Conservation (phyloP, 1,139 yeast genomes). For the Debaryomyces subglobosus region DNA sequence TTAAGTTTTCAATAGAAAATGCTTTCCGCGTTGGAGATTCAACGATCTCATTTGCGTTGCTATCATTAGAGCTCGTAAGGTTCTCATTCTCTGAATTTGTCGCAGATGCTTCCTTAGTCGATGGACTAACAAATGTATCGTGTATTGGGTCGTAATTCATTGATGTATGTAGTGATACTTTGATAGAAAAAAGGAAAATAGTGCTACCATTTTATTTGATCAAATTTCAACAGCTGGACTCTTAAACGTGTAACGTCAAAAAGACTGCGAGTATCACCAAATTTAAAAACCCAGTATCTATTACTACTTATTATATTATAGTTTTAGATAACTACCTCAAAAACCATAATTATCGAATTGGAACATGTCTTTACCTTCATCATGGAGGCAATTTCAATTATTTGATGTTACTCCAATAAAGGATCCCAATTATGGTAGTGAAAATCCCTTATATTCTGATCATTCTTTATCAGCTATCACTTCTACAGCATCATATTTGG, state of each 20-base stretch:
- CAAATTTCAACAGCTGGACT: neutral
- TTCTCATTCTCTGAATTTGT: neutral
- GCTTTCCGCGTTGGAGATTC: constrained; percentile 14
- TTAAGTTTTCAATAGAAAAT: constrained; percentile 20
- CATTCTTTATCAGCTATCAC: constrained; percentile 66
- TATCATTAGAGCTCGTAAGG: neutral
- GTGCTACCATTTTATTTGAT: neutral
- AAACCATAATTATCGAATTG: neutral
- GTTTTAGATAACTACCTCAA: neutral
- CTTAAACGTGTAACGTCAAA: constrained; percentile 6
- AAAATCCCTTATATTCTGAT: constrained; percentile 76
- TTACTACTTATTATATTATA: neutral
- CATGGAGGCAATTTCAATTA: constrained; percentile 90
- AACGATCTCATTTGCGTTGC: neutral
- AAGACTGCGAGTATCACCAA: constrained; percentile 2
- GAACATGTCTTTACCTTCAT: constrained; percentile 29
- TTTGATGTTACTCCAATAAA: constrained; percentile 81
- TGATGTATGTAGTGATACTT: neutral
- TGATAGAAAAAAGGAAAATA: neutral
- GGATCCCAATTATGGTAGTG: constrained; percentile 75
- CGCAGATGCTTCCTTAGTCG: constrained; percentile 3
- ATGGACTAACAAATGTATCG: constrained; percentile 23
- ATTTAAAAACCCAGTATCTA: neutral
- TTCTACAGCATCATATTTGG: constrained; percentile 55
- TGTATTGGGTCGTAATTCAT: constrained; percentile 41